A percentile compares a stretch with the other conserved stretches of the same genome.
Conservation (phyloP, 352 stramenopile species). For the Pythium aristosporum region DNA sequence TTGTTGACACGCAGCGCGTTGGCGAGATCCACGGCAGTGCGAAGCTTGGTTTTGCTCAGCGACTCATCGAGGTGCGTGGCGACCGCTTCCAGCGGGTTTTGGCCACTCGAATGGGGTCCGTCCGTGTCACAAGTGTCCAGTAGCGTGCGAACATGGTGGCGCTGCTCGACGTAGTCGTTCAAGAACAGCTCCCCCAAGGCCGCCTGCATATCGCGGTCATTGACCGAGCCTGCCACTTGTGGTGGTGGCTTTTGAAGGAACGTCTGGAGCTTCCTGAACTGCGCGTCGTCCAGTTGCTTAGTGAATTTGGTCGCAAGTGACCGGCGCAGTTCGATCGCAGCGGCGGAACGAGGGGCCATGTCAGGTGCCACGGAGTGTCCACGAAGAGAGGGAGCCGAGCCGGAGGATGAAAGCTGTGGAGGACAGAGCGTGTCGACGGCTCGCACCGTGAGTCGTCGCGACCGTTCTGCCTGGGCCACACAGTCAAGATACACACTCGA, state of each 20-base stretch:
- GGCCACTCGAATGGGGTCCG: background rate
- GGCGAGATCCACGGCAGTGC: conserved; percentile 67
- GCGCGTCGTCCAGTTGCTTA: conserved; percentile 16
- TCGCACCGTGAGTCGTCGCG: conserved; percentile 52
- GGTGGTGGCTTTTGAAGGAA: conserved; percentile 43
- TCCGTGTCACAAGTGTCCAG: background rate
- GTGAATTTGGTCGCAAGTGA: conserved; percentile 34
- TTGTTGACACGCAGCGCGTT: conserved; percentile 43
- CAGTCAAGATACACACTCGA: conserved; percentile 65
- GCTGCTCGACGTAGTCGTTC: conserved; percentile 19
- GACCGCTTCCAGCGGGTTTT: conserved; percentile 15
- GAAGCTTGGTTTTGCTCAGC: conserved; percentile 64
- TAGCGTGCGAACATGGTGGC: conserved; percentile 13
- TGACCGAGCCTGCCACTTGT: conserved; percentile 21
- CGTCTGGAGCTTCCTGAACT: conserved; percentile 36
- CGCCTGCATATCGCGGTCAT: conserved; percentile 37
- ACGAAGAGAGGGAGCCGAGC: conserved; percentile 1
- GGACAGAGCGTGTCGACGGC: conserved; percentile 45
- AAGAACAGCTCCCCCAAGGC: conserved; percentile 21
- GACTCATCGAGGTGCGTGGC: conserved; percentile 45
- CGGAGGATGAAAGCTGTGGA: background rate
- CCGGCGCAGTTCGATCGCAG: conserved; percentile 11
- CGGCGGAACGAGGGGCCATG: conserved; percentile 4
- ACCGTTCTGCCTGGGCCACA: conserved; percentile 65
- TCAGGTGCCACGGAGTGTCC: background rate